Base-by-base conservation (phyloP, 148 eudicot genomes). In the Mesembryanthemum crystallinum region DNA sequence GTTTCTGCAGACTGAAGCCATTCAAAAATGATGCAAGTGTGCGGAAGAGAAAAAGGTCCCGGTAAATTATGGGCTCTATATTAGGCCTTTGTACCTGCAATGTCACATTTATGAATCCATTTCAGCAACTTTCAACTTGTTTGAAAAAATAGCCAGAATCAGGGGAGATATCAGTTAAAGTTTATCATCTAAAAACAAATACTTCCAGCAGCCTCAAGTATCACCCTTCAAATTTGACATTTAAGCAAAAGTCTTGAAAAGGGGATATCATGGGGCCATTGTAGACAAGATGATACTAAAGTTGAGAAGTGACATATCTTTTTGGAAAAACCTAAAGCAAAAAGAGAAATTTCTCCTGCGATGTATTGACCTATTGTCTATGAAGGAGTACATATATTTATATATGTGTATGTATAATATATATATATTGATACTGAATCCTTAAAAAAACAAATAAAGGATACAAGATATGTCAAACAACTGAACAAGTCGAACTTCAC, bases 21-120 rank as follows among this genome's bases (percentile, higher is more conserved):
- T 92, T 95, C 85, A 95, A 86, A 83, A 95, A 92, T 33, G 98
- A 95, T 25, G 98, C 97, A 71, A 95, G 96, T 69, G 90, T 95
- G 14, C 97, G 96, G 82, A 95, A 95, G 79, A 95, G 97, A 74
- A 95, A 95, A 70, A 95, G 94, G 79, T 95, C 98, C 73, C 97
- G 79, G 66, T 92, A 90, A 28, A 95, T 95, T 65, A 95, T 90
- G 76, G 98, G 98, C 91, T 95, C 98, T 83, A 95, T 95, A 72
- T 85, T 73, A 35, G 98, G 98, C 91, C 98, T 89, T 82, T 84
- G 98, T 63, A 95, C 98, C 98, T 95, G 88, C 49, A 81, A 81
- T 57, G 47, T 47, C 64, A 87, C 21, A 25, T 71, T 67, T 23
- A 71, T 18, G n/a, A 24, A 52, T 64, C 55, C 45, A 71, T 59